Base-by-base conservation (phyloP, 2,329 filamentous ascomycete species). In the Clonostachys byssicola region DNA sequence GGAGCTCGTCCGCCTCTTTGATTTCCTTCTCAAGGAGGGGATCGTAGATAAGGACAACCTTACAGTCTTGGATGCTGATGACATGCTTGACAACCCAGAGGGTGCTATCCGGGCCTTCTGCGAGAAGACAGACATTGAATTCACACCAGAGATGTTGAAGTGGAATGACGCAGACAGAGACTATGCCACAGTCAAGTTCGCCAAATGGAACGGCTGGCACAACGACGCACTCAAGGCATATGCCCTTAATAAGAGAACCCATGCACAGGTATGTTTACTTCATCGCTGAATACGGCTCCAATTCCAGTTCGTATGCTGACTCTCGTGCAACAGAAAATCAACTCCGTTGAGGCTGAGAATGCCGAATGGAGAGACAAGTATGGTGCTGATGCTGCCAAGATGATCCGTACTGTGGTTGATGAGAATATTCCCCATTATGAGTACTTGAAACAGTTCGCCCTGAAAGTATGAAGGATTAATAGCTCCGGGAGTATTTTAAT, bases 131-230 rank as follows among this genome's bases (percentile, higher is more conserved):
- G 90, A 86, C 23, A 76, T 96, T 50, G 79, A 88, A 14, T 99
- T 86, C 66, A 72, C 73, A 41, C 80, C 83, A 1, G 73, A 80
- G 13, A 96, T 97, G 92, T 75, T 99, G 52, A 75, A 79, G 49
- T 97, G 94, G 94, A 81, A 88, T 52, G 83, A 85, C 30, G 83
- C 86, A 45, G 85, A 88, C 53, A 85, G 86, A 57, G 83, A 90
- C 45, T 73, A 80, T 51, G 92, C 92, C 4, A 75, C 78, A 54
- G 77, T 82, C 52, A 85, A 84, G 16, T 97, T 97, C 70, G 90
- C 92, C 70, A 97, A 99, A 73, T 97, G 94, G 94, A 88, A 85
- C 56, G 94, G 94, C 12, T 97, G 95, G 72, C 94, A 97, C 65
- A 88, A 97, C 56, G 94, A 97, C 73, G 94, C 91, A 13, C 89